phyloP scores from a whole-genome alignment of 106 monocot genomes.

The Xerophyta viscosa region DNA sequence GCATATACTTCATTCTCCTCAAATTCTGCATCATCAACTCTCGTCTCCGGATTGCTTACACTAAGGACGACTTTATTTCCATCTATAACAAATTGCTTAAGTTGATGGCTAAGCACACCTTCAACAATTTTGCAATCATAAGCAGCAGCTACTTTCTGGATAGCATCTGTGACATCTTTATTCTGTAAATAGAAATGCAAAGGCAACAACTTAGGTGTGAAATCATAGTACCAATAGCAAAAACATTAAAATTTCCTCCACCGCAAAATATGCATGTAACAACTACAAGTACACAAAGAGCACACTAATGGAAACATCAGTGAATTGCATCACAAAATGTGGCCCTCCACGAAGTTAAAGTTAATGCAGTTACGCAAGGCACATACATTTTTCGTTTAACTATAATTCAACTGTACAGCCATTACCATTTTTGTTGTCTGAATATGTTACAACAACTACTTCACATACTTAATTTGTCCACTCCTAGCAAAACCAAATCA shows the following conservation, averaged over 20 bases:
- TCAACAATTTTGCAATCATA: conserved; percentile 99
- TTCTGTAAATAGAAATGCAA: conserved; percentile 40
- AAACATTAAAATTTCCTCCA: conserved; percentile 1
- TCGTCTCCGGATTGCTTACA: conserved; percentile 69
- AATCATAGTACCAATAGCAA: neutral
- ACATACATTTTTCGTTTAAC: too few species aligned
- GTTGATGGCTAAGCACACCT: conserved; percentile 94
- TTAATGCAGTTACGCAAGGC: too few species aligned
- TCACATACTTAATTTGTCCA: too few species aligned
- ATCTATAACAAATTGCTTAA: conserved; percentile 97
- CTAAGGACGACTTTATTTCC: conserved; percentile 91
- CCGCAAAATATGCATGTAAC: too few species aligned
- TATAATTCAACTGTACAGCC: too few species aligned
- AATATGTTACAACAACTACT: too few species aligned
- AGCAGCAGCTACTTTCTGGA: conserved; percentile 97
- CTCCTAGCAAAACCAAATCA: too few species aligned
- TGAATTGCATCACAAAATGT: too few species aligned
- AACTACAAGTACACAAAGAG: too few species aligned
- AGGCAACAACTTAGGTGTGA: neutral
- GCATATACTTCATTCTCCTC: conserved; percentile 99
- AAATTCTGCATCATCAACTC: conserved; percentile 96
- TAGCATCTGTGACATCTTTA: conserved; percentile 92
- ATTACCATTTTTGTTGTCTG: too few species aligned
- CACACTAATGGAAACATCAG: too few species aligned
- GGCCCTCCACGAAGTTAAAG: too few species aligned